phyloP scores from a whole-genome alignment of 2,329 filamentous ascomycete species.

The Polychaeton citri region DNA sequence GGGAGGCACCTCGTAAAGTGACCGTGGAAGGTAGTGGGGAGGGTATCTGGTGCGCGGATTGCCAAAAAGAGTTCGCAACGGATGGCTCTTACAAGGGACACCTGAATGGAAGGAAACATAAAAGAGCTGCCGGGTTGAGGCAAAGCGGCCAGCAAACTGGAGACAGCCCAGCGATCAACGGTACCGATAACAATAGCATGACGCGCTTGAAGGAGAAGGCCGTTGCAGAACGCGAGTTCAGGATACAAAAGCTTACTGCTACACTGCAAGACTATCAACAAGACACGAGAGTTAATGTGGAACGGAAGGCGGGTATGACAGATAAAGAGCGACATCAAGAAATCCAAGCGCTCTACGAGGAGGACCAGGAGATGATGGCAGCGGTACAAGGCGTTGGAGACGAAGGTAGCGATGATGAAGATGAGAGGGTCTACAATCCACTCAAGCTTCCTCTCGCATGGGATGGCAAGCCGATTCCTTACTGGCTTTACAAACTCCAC shows the following conservation, averaged over 20 bases:
- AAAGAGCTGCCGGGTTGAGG: slow-evolving; percentile 62
- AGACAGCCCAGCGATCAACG: slow-evolving; percentile 11
- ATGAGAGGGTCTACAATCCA: slow-evolving; percentile 91
- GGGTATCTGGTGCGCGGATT: slow-evolving; percentile 79
- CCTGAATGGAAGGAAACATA: slow-evolving; percentile 81
- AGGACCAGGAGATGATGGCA: slow-evolving; percentile 30
- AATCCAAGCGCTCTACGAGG: slow-evolving; percentile 69
- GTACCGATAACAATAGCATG: slow-evolving; percentile 6
- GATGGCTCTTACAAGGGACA: slow-evolving; percentile 89
- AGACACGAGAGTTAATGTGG: slow-evolving; percentile 87
- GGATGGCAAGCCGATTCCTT: slow-evolving; percentile 98
- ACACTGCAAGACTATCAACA: slow-evolving; percentile 77
- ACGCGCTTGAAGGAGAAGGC: slow-evolving; percentile 69
- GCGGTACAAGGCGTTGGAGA: slow-evolving; percentile 37
- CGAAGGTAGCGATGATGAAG: slow-evolving; percentile 47
- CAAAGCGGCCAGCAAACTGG: slow-evolving; percentile 19
- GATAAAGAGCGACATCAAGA: slow-evolving; percentile 91
- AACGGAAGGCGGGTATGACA: slow-evolving; percentile 94
- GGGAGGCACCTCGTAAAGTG: slow-evolving; percentile 35
- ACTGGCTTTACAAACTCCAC: slow-evolving; percentile 96
- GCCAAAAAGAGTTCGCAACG: slow-evolving; percentile 90
- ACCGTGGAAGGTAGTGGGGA: slow-evolving; percentile 49
- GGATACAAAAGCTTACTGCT: slow-evolving; percentile 64
- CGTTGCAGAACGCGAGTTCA: slow-evolving; percentile 77
- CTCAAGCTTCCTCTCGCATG: slow-evolving; percentile 90